These are phyloP conservation scores for Suillus occidentalis DNA, from an alignment of 768 basidiomycete genomes.

Conservation along the genomic window DNA sequence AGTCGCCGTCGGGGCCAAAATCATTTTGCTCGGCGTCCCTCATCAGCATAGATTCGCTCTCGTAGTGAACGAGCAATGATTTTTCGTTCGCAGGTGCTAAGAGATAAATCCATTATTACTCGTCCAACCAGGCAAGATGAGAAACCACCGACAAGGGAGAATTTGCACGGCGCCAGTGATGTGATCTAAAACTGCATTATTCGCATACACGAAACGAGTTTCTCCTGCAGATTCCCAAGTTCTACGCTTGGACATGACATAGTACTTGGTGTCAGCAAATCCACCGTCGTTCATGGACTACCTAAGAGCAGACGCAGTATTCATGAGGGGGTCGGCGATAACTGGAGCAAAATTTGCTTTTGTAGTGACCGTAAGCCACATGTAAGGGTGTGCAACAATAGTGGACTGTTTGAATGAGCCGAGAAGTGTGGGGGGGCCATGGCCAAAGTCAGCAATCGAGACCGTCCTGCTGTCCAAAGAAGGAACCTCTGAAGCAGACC, in stretches of 20 bases:
- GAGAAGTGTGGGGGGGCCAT: constrained; percentile 23
- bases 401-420: constrained; percentile 22
- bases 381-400: constrained; percentile 19
- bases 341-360: constrained; percentile 16
- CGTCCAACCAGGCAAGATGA: not conserved
- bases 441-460: constrained; percentile 27
- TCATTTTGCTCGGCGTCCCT: constrained; percentile 12
- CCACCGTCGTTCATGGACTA: constrained; percentile 27
- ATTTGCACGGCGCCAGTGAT: not conserved
- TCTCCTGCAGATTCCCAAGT: constrained; percentile 14
- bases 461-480: constrained; percentile 13
- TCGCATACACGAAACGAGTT: constrained; percentile 28
- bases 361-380: constrained; percentile 20
- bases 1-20: constrained; percentile 30
- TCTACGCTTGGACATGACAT: constrained; percentile 25
- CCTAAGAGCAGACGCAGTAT: constrained; percentile 19
- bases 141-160: not conserved
- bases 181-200: not conserved
- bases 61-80: not conserved
- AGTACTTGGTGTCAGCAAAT: constrained; percentile 30
- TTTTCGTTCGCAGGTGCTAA: not conserved
- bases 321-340: constrained; percentile 16
- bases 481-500: constrained; percentile 6
- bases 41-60: not conserved
- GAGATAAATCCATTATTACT: not conserved